Evolutionary conservation across 2,329 filamentous ascomycete genomes (phyloP), one percentile per base, ranked within the genome.

Genomic region (Ceratocystis albifundus): DNA sequence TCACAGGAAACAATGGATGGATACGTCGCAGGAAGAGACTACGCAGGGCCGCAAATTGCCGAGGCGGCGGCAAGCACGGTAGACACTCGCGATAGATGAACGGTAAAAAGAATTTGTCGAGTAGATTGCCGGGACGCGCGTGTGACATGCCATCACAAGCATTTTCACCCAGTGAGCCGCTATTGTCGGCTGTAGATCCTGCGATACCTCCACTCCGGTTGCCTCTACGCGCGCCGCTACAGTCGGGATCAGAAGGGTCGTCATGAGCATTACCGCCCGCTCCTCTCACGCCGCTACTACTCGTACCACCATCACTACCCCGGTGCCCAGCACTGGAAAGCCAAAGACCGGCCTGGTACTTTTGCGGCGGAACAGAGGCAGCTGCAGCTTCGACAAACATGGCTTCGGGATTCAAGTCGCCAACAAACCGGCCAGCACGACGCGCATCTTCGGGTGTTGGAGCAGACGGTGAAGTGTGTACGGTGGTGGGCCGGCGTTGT

Each of bases 341-440:
- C 81, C 82, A 85, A 20, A 84, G 78, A 5, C 83, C 83, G 0
- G 84, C 77, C 50, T 82, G 81, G 61, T 80, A 80, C 41, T 79
- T 79, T 3, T 73, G 71, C 22, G 73, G 65, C 0, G 74, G 73
- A 5, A 71, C 71, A 2, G 74, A 73, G 2, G 74, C 74, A 65
- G 75, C 76, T 1, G 80, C 80, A 1, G 80, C 82, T 69, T 84
- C 80, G 70, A 83, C 76, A 66, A 86, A 82, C 71, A 85, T 80
- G 67, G 80, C 80, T 71, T 85, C 83, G 1, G 83, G 83, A 69
- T 83, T 85, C 32, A 84, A 70, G 70, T 85, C 82, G 20, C 82
- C 82, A 46, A 85, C 79, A 65, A 84, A 85, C 5, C 82, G 79
- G 0, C 75, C 76, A 0, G 75, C 74, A 48, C 32, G 46, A 8